Conservation (phyloP, 371 early-diverging fungal genomes). For the Mucor saturninus region DNA sequence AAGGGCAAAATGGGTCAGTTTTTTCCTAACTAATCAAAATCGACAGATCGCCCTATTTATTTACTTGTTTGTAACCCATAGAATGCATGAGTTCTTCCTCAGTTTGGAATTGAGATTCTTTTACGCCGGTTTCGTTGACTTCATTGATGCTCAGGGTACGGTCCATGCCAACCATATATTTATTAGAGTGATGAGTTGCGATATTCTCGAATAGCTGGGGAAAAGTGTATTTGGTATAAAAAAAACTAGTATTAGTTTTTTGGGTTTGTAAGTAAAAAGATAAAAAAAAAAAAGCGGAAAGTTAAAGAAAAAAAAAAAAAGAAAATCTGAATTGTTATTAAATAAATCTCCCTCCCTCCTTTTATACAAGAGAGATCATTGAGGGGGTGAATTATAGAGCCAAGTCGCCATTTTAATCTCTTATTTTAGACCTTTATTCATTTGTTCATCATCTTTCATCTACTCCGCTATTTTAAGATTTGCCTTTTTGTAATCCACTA, state of each 20-base stretch:
- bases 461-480: conserved; percentile 20
- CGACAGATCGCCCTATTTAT: not conserved
- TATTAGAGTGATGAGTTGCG: conserved; percentile 2
- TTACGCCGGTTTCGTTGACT: conserved; percentile 38
- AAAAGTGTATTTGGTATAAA: conserved; percentile 5
- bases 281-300: conserved; percentile 8
- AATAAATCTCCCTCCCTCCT: conserved; percentile 4
- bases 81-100: conserved; percentile 56
- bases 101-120: conserved; percentile 28
- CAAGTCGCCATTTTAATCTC: conserved; percentile 22
- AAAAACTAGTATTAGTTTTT: not conserved
- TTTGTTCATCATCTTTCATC: conserved; percentile 10
- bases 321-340: not conserved
- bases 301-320: conserved; percentile 8
- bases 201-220: conserved; percentile 14
- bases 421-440: conserved; percentile 30
- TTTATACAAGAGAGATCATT: conserved; percentile 15
- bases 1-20: not conserved
- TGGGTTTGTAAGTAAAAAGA: conserved; percentile 9
- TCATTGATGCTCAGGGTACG: conserved; percentile 29
- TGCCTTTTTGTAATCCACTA: conserved; percentile 13
- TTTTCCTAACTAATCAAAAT: not conserved
- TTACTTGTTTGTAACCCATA: conserved; percentile 65
- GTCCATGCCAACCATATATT: conserved; percentile 36
- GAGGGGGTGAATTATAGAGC: not conserved